Conservation (phyloP, 2,329 filamentous ascomycete genomes). For the Pseudogymnoascus sp. region DNA sequence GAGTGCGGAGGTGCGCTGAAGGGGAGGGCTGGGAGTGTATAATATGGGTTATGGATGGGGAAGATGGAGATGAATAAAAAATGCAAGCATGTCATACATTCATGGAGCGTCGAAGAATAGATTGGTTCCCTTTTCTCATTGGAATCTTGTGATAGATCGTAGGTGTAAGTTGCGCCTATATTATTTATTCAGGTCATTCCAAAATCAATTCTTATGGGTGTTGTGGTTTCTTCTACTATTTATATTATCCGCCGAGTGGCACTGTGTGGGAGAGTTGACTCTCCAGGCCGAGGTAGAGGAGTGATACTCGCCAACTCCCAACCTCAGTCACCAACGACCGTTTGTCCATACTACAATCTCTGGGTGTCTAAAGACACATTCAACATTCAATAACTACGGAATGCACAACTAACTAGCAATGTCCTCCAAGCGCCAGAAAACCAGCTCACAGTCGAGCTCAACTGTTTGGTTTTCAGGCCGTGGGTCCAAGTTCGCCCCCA, state of each 20-base stretch:
- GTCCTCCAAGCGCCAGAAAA: conserved; percentile 6
- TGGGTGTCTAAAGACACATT: not conserved
- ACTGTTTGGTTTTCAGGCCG: not conserved
- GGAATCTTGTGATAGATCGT: not conserved
- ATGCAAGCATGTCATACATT: conserved; percentile 2
- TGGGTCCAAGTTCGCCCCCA: not conserved
- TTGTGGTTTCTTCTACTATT: not conserved
- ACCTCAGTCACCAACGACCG: not conserved
- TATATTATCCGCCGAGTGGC: not conserved
- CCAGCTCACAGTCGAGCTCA: not conserved
- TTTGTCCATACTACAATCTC: too few relatives aligned
- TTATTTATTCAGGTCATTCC: not conserved
- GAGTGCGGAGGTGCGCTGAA: conserved; percentile 10
- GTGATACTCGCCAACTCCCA: not conserved
- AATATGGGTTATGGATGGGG: not conserved
- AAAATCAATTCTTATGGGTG: not conserved
- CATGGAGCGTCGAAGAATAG: not conserved
- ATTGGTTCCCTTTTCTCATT: too few relatives aligned
- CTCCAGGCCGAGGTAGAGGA: not conserved
- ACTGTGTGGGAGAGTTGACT: not conserved
- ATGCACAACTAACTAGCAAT: not conserved
- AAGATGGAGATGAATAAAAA: conserved; percentile 9
- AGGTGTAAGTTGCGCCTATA: not conserved
- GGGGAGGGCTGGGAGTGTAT: not conserved
- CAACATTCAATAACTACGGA: not conserved